Conservation (phyloP, 257 asterid species). For the Solanum chilense region DNA sequence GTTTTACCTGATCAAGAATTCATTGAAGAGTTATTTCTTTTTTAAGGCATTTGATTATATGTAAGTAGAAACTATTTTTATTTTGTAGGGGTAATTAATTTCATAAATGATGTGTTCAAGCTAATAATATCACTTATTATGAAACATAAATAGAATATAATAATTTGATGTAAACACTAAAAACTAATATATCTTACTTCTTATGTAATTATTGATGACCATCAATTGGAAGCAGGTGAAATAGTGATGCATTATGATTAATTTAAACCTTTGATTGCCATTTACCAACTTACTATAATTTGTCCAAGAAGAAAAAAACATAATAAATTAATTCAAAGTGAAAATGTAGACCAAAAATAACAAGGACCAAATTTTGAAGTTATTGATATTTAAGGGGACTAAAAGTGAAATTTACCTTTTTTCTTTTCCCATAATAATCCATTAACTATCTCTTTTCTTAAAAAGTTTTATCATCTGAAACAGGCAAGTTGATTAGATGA, state of each 20-base stretch:
- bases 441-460: not conserved
- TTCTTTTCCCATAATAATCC: not conserved
- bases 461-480: not conserved
- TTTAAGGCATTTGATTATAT: not conserved
- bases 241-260: not conserved
- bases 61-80: no score
- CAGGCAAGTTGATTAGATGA: not conserved
- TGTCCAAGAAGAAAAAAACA: not conserved
- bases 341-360: not conserved
- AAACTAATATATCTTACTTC: not conserved
- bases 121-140: no score
- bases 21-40: not conserved
- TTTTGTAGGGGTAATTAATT: not conserved
- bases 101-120: not conserved
- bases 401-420: not conserved
- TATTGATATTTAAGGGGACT: no score
- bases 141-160: no score
- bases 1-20: not conserved
- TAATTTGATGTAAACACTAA: not conserved
- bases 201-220: not conserved
- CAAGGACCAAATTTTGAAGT: not conserved
- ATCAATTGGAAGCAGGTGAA: not conserved
- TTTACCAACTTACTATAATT: not conserved
- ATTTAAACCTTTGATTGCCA: not conserved
- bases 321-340: not conserved